Percentiles rank a stretch among this genome's conserved stretches.
Evolutionary conservation across 1,139 yeast genomes (phyloP).

Genomic region (Blastobotrys arbuscula): DNA sequence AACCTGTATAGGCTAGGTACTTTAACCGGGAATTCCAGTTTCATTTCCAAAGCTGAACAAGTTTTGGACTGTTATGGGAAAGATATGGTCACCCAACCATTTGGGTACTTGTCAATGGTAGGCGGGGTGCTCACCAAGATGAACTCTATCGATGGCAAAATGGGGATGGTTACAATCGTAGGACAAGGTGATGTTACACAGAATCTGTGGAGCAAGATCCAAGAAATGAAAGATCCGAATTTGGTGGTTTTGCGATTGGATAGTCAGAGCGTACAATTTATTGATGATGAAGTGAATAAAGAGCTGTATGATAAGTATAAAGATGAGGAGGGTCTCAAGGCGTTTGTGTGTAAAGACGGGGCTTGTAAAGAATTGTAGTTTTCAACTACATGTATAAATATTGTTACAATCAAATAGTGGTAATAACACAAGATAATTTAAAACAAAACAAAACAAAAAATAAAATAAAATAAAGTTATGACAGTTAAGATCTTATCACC

Average conservation of each 20-base stretch:
- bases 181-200: constrained; percentile 18
- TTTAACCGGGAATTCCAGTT: constrained; percentile 24
- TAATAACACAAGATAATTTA: too few species aligned
- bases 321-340: constrained; percentile 19
- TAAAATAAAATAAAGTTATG: too few species aligned
- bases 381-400: not conserved
- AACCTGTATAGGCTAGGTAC: constrained; percentile 31
- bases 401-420: too few species aligned
- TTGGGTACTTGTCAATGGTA: constrained; percentile 30
- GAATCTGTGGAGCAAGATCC: not conserved
- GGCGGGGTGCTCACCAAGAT: constrained; percentile 23
- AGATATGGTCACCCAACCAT: constrained; percentile 33
- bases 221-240: constrained; percentile 14
- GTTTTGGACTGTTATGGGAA: constrained; percentile 29
- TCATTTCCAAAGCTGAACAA: constrained; percentile 24
- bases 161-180: constrained; percentile 21
- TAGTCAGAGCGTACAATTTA: constrained; percentile 17
- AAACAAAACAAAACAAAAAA: too few species aligned
- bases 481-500: too few species aligned
- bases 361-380: constrained; percentile 14
- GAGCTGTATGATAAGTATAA: constrained; percentile 22
- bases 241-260: constrained; percentile 20
- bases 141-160: constrained; percentile 14
- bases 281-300: constrained; percentile 17
- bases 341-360: constrained; percentile 21